These are phyloP conservation scores for Cystobasidium ongulense DNA, from an alignment of 768 basidiomycete genomes.

Conservation along the genomic window DNA sequence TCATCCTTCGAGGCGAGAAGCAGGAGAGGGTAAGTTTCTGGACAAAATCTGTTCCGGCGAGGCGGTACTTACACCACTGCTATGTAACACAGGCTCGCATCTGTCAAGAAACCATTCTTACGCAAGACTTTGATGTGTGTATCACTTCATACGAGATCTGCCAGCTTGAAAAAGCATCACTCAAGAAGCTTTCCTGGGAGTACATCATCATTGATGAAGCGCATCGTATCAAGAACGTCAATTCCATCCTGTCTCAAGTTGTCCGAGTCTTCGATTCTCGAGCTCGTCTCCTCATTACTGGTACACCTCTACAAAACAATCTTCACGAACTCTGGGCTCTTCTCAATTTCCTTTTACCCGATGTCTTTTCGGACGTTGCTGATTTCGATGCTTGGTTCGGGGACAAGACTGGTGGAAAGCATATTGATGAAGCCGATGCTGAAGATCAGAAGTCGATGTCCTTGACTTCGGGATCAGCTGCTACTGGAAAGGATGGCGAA, in stretches of 20 bases:
- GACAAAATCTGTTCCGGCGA: neutral
- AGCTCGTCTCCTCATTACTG: constrained; percentile 86
- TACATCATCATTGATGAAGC: constrained; percentile 99
- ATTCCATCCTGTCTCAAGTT: constrained; percentile 89
- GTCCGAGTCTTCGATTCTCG: constrained; percentile 81
- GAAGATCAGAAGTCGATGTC: neutral
- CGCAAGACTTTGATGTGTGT: constrained; percentile 84
- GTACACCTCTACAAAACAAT: constrained; percentile 88
- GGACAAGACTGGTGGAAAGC: constrained; percentile 48
- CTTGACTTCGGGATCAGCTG: neutral
- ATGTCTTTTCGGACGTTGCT: constrained; percentile 81
- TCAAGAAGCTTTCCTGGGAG: constrained; percentile 93
- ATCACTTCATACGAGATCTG: constrained; percentile 97
- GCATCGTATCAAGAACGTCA: constrained; percentile 97
- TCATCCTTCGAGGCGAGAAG: constrained; percentile 73
- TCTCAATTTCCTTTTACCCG: constrained; percentile 86
- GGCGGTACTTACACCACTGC: neutral
- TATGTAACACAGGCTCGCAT: neutral
- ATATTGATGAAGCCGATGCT: constrained; percentile 17
- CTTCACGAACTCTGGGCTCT: constrained; percentile 75
- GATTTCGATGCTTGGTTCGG: constrained; percentile 92
- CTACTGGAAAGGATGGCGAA: neutral
- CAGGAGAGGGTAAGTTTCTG: constrained; percentile 61
- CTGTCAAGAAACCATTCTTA: constrained; percentile 59
- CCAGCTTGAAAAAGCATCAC: constrained; percentile 80